Conservation (phyloP, 2,329 filamentous ascomycete genomes). For the Apiospora phragmitis region DNA sequence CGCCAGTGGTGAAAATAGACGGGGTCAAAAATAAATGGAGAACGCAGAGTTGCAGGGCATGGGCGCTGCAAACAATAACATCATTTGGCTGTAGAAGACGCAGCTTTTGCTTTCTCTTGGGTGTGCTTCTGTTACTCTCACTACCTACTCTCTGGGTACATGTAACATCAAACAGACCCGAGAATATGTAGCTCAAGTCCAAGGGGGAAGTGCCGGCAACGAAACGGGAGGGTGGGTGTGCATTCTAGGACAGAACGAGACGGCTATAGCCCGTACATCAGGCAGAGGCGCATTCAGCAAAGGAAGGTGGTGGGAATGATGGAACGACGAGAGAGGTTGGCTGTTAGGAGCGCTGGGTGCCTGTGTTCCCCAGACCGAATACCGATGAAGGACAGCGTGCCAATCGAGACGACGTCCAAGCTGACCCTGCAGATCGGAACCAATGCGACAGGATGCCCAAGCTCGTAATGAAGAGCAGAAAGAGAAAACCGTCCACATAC, state of each 20-base stretch:
- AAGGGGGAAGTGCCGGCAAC: background rate
- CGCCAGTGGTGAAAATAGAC: slow-evolving; percentile 10
- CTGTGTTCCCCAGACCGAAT: background rate
- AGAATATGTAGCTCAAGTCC: background rate
- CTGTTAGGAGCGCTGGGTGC: background rate
- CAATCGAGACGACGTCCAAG: background rate
- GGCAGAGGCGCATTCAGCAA: background rate
- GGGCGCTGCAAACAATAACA: slow-evolving; percentile 3
- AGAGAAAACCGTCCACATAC: background rate
- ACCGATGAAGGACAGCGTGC: background rate
- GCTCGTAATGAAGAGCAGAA: background rate
- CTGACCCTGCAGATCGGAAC: slow-evolving; percentile 3
- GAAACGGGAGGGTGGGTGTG: background rate
- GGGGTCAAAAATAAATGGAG: slow-evolving; percentile 2
- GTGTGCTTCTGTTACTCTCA: background rate
- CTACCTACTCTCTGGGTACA: slow-evolving; percentile 1
- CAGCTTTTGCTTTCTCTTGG: background rate
- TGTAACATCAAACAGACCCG: background rate
- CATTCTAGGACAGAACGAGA: background rate
- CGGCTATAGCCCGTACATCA: background rate
- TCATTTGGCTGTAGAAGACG: slow-evolving; percentile 5
- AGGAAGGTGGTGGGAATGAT: background rate
- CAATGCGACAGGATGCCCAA: background rate
- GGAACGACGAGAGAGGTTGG: background rate
- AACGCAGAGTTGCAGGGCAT: slow-evolving; percentile 1